Evolutionary conservation across 2,329 filamentous ascomycete genomes (phyloP).

Genomic region (Alternaria triticina): DNA sequence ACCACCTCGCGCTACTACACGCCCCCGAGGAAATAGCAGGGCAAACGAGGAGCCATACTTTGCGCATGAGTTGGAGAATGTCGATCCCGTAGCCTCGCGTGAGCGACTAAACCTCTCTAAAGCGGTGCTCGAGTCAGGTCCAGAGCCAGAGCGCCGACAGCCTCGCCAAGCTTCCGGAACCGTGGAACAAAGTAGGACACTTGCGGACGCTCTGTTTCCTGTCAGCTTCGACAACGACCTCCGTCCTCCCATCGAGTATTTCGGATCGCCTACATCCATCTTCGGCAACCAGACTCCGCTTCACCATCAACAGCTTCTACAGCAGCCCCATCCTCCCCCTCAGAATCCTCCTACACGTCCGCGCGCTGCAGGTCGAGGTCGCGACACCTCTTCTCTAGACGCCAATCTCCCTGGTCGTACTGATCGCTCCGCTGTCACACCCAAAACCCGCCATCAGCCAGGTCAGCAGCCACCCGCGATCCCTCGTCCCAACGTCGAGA

Average conservation of each 20-base stretch:
- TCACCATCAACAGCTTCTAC: neutral
- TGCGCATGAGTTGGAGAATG: slow-evolving; percentile 13
- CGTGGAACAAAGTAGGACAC: slow-evolving; percentile 15
- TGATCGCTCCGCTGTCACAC: neutral
- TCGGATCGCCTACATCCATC: neutral
- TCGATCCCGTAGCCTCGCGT: slow-evolving; percentile 16
- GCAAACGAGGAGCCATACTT: neutral
- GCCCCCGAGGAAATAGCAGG: neutral
- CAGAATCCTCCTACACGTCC: neutral
- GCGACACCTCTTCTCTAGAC: slow-evolving; percentile 4
- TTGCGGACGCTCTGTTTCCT: slow-evolving; percentile 13
- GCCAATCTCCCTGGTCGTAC: slow-evolving; percentile 1
- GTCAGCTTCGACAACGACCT: neutral
- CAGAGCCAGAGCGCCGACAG: slow-evolving; percentile 12
- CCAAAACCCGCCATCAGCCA: neutral
- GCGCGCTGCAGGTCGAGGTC: neutral
- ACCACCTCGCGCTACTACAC: neutral
- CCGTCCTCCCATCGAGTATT: neutral
- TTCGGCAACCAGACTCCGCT: neutral
- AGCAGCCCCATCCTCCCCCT: neutral
- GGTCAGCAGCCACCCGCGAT: neutral
- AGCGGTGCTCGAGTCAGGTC: slow-evolving; percentile 4
- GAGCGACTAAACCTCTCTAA: slow-evolving; percentile 27
- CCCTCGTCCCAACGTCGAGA: neutral
- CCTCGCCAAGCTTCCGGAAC: slow-evolving; percentile 26